phyloP scores from a whole-genome alignment of 192 early-diverging fungal genomes.

The Gaertneriomyces semiglobifer region DNA sequence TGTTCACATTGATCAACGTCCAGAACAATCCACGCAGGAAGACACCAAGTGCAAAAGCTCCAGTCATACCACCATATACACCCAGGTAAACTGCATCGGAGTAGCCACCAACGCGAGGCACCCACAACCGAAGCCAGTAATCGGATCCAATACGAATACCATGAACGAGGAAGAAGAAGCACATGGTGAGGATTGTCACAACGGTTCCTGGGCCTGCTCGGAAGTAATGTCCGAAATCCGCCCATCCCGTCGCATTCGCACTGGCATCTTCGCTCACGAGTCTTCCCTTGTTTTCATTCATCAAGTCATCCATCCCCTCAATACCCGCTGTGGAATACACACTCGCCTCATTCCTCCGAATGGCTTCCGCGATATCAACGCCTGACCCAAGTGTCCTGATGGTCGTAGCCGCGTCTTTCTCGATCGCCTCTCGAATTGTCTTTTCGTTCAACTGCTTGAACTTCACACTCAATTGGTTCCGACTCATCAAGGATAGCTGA shows the following conservation, averaged over 20 bases:
- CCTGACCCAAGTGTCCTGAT: conserved; percentile 47
- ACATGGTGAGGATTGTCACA: conserved; percentile 40
- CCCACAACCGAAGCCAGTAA: conserved; percentile 44
- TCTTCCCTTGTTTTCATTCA: conserved; percentile 43
- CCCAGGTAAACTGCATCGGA: conserved; percentile 48
- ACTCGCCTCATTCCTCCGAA: conserved; percentile 59
- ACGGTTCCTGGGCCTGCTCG: conserved; percentile 20
- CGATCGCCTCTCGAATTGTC: conserved; percentile 58
- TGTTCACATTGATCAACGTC: conserved; percentile 45
- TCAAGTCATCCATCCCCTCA: conserved; percentile 22
- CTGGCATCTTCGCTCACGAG: conserved; percentile 38
- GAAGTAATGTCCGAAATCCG: conserved; percentile 38
- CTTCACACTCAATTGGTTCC: conserved; percentile 47
- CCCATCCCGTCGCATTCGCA: conserved; percentile 27
- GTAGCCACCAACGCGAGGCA: conserved; percentile 40
- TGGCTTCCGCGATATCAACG: conserved; percentile 51
- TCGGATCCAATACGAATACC: conserved; percentile 56
- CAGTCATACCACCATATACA: conserved; percentile 55
- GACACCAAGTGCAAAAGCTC: conserved; percentile 50
- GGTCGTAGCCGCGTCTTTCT: conserved; percentile 48
- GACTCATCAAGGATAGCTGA: conserved; percentile 41
- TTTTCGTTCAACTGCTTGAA: conserved; percentile 54
- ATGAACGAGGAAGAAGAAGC: conserved; percentile 59
- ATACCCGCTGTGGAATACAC: conserved; percentile 47
- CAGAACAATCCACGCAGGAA: conserved; percentile 54